phyloP scores from a whole-genome alignment of 495 filamentous ascomycete species.

The Podospora anserina region DNA sequence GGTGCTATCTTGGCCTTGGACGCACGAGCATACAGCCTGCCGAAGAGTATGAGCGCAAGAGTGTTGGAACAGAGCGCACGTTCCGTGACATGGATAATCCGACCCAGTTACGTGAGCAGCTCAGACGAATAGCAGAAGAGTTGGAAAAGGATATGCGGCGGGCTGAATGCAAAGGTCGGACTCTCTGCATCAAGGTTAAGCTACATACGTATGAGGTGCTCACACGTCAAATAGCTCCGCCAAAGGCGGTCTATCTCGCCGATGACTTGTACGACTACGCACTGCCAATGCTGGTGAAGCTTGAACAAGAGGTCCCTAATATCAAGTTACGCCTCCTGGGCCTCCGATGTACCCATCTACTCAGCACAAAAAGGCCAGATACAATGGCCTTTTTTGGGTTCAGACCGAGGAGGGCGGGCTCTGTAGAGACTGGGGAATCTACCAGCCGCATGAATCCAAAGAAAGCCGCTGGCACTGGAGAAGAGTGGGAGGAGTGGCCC shows the following conservation, averaged over 20 bases:
- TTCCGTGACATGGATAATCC: conserved; percentile 77
- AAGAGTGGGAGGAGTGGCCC: conserved; percentile 64
- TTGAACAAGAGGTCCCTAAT: conserved; percentile 79
- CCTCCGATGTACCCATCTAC: conserved; percentile 78
- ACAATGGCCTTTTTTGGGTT: conserved; percentile 78
- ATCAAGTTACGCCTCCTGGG: conserved; percentile 87
- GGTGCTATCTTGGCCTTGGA: conserved; percentile 81
- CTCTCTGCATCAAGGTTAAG: conserved; percentile 88
- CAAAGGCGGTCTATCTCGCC: conserved; percentile 65
- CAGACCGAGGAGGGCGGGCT: conserved; percentile 28
- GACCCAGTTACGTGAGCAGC: conserved; percentile 67
- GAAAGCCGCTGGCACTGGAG: conserved; percentile 25
- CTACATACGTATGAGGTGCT: conserved; percentile 90
- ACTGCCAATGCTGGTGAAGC: conserved; percentile 76
- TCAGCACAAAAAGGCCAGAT: conserved; percentile 73
- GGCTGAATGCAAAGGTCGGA: conserved; percentile 82
- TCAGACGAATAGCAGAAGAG: conserved; percentile 77
- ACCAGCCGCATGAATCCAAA: not conserved
- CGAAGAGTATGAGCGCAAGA: conserved; percentile 88
- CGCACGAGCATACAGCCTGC: conserved; percentile 83
- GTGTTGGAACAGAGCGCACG: conserved; percentile 89
- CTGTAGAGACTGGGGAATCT: conserved; percentile 13
- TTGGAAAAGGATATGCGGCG: conserved; percentile 80
- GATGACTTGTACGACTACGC: conserved; percentile 82
- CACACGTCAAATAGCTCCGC: conserved; percentile 72